Percentiles rank a stretch among this genome's conserved stretches.
phyloP scores from a whole-genome alignment of 495 filamentous ascomycete genomes.

The Pyronema domesticum region DNA sequence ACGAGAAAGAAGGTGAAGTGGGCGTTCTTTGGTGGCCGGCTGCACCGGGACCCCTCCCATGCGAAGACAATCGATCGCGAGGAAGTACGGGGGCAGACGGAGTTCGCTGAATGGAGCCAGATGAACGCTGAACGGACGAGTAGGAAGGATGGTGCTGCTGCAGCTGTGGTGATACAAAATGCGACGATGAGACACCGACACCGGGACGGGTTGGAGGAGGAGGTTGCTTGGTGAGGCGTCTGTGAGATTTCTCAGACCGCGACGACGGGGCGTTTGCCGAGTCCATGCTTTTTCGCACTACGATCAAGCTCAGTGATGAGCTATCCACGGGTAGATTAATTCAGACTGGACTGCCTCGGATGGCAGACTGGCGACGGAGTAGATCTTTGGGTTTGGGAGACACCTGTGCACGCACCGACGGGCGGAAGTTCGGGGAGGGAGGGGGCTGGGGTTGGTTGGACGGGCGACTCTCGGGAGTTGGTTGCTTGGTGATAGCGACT shows the following conservation, averaged over 20 bases:
- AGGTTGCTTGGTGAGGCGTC: conserved; percentile 23
- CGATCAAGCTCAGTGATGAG: background rate
- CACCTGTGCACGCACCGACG: background rate
- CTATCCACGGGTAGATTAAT: background rate
- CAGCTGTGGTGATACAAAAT: conserved; percentile 18
- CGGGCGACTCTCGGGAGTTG: too few species aligned
- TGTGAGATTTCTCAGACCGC: conserved; percentile 21
- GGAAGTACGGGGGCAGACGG: conserved; percentile 23
- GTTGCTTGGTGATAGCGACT: too few species aligned
- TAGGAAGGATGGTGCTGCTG: conserved; percentile 8
- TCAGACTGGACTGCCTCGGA: background rate
- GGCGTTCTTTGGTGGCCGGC: conserved; percentile 22
- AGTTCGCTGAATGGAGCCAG: conserved; percentile 23
- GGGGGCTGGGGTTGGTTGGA: background rate
- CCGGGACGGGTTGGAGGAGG: conserved; percentile 10
- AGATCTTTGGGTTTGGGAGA: background rate
- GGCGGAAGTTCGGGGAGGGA: background rate
- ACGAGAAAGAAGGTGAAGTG: conserved; percentile 23
- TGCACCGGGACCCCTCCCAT: conserved; percentile 14
- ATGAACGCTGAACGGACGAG: conserved; percentile 17
- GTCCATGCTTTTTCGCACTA: conserved; percentile 13
- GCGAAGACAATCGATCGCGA: conserved; percentile 13
- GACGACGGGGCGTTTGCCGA: conserved; percentile 22
- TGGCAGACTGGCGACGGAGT: background rate
- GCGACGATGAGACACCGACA: conserved; percentile 5